Base-by-base conservation (phyloP, 1,284 basidiomycete genomes). In the Leccinum brunneo-olivaceum region DNA sequence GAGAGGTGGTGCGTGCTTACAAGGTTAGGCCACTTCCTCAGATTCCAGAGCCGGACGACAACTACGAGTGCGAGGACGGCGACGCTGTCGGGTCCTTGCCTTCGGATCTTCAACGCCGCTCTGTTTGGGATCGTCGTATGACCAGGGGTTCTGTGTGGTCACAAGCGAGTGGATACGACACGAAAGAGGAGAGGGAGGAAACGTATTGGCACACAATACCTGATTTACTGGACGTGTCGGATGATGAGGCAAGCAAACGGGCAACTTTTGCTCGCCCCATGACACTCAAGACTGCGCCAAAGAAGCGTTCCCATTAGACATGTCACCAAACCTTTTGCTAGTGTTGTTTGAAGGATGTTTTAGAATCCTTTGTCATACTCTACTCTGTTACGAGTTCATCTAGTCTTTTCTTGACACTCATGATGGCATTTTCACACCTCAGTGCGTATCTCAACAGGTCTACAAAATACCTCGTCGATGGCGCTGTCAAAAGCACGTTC, bases 381-480 rank as follows among this genome's bases (percentile, higher is more conserved):
- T n/a, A n/a, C n/a, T n/a, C n/a, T n/a, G n/a, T n/a, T n/a, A n/a
- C n/a, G n/a, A n/a, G n/a, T n/a, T n/a, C n/a, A n/a, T 12, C 10
- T 12, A 12, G 25, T 9, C 10, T 12, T 11, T 4, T 9, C 2
- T 12, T 12, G 14, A 27, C 7, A 27, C 10, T 27, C 4, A 7
- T 18, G 46, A 66, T 66, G 64, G 48, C 51, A n/a, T 53, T 66
- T 50, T 61, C 68, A 8, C 58, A 61, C 20, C 48, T 68, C 12
- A 47, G 57, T 19, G 51, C 59, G 24, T 74, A 72, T 45, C 42
- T 74, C 6, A 55, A 49, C 39, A 60, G 61, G 54, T 64, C 61
- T n/a, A 54, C 61, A 7, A 65, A 60, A 40, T 47, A 62, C 21
- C 48, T 63, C 35, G 50, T 40, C 34, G 63, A 65, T 58, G 64